Evolutionary conservation across 306 rosid genomes (phyloP), one percentile per base, ranked within the genome.

Genomic region (Hylodesmum podocarpum): DNA sequence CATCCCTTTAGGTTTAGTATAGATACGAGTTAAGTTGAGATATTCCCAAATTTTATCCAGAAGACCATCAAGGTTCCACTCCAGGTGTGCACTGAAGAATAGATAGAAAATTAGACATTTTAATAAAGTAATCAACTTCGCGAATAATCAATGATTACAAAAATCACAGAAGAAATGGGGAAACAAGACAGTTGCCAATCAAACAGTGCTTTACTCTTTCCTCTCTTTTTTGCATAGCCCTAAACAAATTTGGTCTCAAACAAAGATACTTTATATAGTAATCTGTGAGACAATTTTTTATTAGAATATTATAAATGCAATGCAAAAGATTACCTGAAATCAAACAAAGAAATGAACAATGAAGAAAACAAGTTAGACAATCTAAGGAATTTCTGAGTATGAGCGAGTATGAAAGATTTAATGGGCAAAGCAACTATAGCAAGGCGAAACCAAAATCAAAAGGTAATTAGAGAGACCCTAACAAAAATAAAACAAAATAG

Each of bases 31-130:
- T 83, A 95, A 89, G 79, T 31, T 55, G 47, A 95, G 96, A 84
- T 95, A 95, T 69, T 95, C 97, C 97, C 99, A 95, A 54, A 95
- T 82, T 85, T 87, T 95, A 13, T 95, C 99, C 87, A 95, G 87
- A 82, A 95, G 86, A 79, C 97, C 97, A 75, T 95, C 99, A 82
- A 92, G 97, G 79, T 95, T 95, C 99, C 99, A 95, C 82, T 95
- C 99, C 84, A 95, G 84, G 84, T 92, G 99, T 1, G 99, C 93
- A 83, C 99, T 92, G 88, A 82, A 86, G 80, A 77, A 72, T 55
- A 81, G 47, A 80, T 47, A 66, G 79, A 31, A 79, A 84, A 71
- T 63, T 27, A 72, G n/a, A 61, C 22, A 74, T 22, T 65, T 66
- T 69, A 15, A 75, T 31, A 4, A 21, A 34, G 53, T 61, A 58